Evolutionary conservation across 2,329 filamentous ascomycete genomes (phyloP).

Genomic region (Neofusicoccum ribis): DNA sequence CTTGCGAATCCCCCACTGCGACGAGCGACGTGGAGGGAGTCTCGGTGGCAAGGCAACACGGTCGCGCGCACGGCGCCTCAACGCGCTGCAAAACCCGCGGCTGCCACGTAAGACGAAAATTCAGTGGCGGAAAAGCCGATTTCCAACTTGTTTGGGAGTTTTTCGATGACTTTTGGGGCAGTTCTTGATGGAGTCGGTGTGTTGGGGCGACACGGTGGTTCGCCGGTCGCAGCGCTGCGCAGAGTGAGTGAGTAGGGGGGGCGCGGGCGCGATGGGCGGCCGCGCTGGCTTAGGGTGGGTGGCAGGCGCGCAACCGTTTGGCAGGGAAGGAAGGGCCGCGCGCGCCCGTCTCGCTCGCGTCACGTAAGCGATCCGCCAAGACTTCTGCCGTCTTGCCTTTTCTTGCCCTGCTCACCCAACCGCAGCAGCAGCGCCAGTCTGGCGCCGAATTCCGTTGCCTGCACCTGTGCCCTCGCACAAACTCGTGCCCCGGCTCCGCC

Average conservation of each 20-base stretch:
- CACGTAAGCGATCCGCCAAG: constrained; percentile 16
- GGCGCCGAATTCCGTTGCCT: no score
- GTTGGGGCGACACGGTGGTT: constrained; percentile 18
- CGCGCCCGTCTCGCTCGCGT: background rate
- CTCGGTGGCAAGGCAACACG: constrained; percentile 1
- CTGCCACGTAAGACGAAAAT: background rate
- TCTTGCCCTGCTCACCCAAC: background rate
- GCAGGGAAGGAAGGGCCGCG: background rate
- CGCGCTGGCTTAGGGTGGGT: constrained; percentile 7
- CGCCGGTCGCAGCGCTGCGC: constrained; percentile 10
- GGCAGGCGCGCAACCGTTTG: background rate
- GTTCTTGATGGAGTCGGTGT: constrained; percentile 19
- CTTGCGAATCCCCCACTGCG: constrained; percentile 19
- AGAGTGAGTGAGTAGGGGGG: constrained; percentile 14
- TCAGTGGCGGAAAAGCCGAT: constrained; percentile 4
- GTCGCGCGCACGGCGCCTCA: constrained; percentile 12
- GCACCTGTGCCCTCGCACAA: no score
- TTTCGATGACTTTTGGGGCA: constrained; percentile 17
- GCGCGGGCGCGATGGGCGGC: background rate
- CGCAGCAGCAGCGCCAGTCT: no score
- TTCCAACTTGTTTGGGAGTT: constrained; percentile 7
- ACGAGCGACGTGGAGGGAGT: constrained; percentile 15
- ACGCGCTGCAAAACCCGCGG: constrained; percentile 10
- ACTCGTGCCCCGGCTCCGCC: no score
- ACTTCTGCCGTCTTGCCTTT: background rate